A percentile compares a stretch with the other conserved stretches of the same genome.
Conservation (phyloP, 2,329 filamentous ascomycete genomes). For the Fusarium sp. region DNA sequence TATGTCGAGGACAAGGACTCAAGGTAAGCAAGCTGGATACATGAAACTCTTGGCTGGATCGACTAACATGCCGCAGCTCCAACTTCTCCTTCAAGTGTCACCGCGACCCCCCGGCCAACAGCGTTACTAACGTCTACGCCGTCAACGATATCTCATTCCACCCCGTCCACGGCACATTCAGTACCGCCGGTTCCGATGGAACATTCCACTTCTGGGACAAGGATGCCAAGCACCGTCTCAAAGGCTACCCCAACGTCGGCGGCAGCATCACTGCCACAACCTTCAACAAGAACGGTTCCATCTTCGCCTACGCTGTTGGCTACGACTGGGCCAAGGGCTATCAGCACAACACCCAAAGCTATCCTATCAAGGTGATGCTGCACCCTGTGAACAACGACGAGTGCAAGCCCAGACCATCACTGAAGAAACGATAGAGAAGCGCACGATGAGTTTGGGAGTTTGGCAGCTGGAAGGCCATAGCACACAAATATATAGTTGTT, state of each 20-base stretch:
- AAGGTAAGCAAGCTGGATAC: slow-evolving; percentile 67
- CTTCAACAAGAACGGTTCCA: slow-evolving; percentile 88
- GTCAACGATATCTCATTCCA: slow-evolving; percentile 99
- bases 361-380: slow-evolving; percentile 86
- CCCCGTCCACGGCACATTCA: slow-evolving; percentile 97
- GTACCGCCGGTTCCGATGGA: slow-evolving; percentile 93
- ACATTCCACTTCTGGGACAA: slow-evolving; percentile 99
- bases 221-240: slow-evolving; percentile 87
- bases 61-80: slow-evolving; percentile 63
- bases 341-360: slow-evolving; percentile 80
- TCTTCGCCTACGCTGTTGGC: slow-evolving; percentile 90
- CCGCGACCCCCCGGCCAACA: slow-evolving; percentile 81
- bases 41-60: background rate
- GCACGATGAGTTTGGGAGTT: background rate
- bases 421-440: slow-evolving; percentile 68
- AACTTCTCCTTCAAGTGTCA: slow-evolving; percentile 99
- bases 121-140: slow-evolving; percentile 89
- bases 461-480: slow-evolving; percentile 4
- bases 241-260: slow-evolving; percentile 87
- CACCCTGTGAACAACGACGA: slow-evolving; percentile 77
- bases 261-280: slow-evolving; percentile 90
- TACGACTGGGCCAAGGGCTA: slow-evolving; percentile 99
- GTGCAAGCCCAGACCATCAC: slow-evolving; percentile 71
- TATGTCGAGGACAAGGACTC: slow-evolving; percentile 97
- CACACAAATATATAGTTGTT: slow-evolving; percentile 7